Evolutionary conservation across 495 filamentous ascomycete genomes (phyloP).

Genomic region (Massariosphaeria phaeospora): DNA sequence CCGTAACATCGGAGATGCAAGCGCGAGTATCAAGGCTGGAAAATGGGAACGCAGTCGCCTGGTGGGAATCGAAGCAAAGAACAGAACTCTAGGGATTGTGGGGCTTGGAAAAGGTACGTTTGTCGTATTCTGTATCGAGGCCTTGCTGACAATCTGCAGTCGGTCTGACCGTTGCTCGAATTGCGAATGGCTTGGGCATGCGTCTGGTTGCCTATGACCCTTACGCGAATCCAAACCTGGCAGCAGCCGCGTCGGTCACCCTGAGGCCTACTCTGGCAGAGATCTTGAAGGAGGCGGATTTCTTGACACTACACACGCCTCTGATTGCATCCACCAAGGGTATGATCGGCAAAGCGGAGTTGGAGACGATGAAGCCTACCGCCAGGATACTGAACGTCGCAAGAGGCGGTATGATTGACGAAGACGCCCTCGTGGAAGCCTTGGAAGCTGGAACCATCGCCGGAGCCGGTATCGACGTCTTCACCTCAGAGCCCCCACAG

Average conservation of each 20-base stretch:
- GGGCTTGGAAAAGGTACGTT: conserved; percentile 58
- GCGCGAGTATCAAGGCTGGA: conserved; percentile 53
- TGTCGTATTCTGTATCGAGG: background rate
- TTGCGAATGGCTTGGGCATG: conserved; percentile 67
- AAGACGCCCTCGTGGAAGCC: conserved; percentile 61
- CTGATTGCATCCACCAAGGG: conserved; percentile 65
- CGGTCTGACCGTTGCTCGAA: conserved; percentile 63
- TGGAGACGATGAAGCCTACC: conserved; percentile 62
- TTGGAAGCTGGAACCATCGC: conserved; percentile 62
- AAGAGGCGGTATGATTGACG: conserved; percentile 70
- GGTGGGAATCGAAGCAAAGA: conserved; percentile 64
- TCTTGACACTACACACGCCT: conserved; percentile 71
- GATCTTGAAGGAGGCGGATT: conserved; percentile 59
- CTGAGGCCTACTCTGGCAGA: conserved; percentile 50
- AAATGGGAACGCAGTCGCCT: conserved; percentile 66
- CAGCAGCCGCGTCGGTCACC: conserved; percentile 53
- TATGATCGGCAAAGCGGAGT: conserved; percentile 56
- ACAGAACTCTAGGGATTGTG: conserved; percentile 63
- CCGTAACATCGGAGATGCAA: conserved; percentile 58
- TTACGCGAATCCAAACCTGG: conserved; percentile 59
- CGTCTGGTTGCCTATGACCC: conserved; percentile 61
- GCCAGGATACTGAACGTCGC: conserved; percentile 66
- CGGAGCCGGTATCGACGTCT: conserved; percentile 71
- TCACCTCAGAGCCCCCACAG: conserved; percentile 61
- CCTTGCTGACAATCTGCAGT: conserved; percentile 42